phyloP scores from a whole-genome alignment of 148 eudicot species.

The Fagopyrum homotropicum region DNA sequence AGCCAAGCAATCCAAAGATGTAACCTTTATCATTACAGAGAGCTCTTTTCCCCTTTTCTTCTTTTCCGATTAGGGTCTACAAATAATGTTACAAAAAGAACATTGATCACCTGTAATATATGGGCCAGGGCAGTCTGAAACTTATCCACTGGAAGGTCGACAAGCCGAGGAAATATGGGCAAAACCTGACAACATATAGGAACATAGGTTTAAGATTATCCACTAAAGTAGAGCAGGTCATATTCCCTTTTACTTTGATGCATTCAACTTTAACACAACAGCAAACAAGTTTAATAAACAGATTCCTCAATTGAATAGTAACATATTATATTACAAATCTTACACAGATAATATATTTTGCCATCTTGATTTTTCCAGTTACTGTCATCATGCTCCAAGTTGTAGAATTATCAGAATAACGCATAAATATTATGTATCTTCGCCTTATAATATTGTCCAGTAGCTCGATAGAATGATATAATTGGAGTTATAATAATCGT shows the following conservation, averaged over 20 bases:
- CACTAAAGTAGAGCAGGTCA: neutral
- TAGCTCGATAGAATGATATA: neutral
- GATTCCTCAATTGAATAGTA: neutral
- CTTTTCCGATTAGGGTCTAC: neutral
- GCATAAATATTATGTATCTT: too few relatives aligned
- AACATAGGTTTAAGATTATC: conserved; percentile 6
- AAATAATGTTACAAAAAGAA: neutral
- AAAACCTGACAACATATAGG: conserved; percentile 52
- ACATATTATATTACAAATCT: neutral
- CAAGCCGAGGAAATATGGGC: conserved; percentile 88
- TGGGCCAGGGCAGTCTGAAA: conserved; percentile 90
- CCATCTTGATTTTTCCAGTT: neutral
- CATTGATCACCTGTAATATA: conserved; percentile 65
- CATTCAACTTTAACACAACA: neutral
- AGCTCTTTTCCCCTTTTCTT: neutral
- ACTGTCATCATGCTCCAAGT: neutral
- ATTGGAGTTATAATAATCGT: neutral
- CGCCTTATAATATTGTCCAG: too few relatives aligned
- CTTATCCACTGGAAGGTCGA: conserved; percentile 78
- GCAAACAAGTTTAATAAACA: neutral
- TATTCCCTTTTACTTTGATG: neutral
- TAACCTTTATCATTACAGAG: neutral
- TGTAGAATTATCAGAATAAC: neutral
- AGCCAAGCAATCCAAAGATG: too few relatives aligned
- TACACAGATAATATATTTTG: neutral